Base-by-base conservation (phyloP, 2,329 filamentous ascomycete genomes). In the Aspergillus unguis region DNA sequence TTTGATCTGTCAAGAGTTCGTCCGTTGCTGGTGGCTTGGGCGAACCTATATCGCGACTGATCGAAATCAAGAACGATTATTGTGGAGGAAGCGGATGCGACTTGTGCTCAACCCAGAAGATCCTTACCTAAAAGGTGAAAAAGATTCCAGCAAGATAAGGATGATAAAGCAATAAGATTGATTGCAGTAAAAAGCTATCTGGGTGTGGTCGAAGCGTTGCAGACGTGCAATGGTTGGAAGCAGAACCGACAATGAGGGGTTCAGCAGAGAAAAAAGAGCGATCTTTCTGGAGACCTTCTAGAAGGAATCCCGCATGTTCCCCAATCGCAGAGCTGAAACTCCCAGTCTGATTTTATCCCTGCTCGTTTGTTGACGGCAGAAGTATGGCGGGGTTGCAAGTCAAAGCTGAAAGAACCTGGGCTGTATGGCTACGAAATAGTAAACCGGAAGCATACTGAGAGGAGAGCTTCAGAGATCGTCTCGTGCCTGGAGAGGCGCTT, bases 261-360 rank as follows among this genome's bases (percentile, higher is more conserved):
- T 40, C 28, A 27, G 26, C 27, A 46, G n/a, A 23, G 27, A 36
- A 45, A 23, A 23, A 44, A 28, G 28, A 45, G 31, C n/a, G 35
- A 44, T 32, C 10, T 26, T 50, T 50, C 48, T 51, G 49, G 36
- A 51, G 38, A 40, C n/a, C 42, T 51, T 51, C 49, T 46, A 51
- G 49, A 51, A 51, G 49, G 41, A 27, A 35, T 41, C 48, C 42
- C 44, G 9, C 11, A 29, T 32, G 31, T 32, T 33, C 44, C 41
- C n/a, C 29, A 41, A 41, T 45, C 25, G 37, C 46, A 41, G 45
- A n/a, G 6, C 45, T 41, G 36, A 48, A 23, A 25, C 17, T 6
- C n/a, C 33, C 4, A 9, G 17, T 41, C 29, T 51, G 49, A 35
- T 51, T 46, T 51, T 46, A 46, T n/a, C 40, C 33, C 23, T 17